Evolutionary conservation across 1,284 basidiomycete genomes (phyloP).

Genomic region (Neonothopanus nambi): DNA sequence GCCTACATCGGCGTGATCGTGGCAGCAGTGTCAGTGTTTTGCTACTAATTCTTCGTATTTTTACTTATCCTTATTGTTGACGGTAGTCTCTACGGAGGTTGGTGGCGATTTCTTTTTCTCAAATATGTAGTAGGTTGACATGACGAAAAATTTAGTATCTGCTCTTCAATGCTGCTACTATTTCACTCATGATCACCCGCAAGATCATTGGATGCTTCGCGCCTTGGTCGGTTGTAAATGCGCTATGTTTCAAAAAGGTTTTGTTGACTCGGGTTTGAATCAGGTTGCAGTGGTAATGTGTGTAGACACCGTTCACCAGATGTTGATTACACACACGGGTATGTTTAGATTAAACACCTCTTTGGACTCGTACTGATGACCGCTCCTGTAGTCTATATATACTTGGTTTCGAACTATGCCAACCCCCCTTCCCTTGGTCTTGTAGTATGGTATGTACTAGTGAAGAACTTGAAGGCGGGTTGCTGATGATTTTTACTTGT

Average conservation of each 20-base stretch:
- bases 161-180: slow-evolving; percentile 25
- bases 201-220: neutral
- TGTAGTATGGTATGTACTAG: slow-evolving; percentile 46
- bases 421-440: slow-evolving; percentile 32
- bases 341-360: slow-evolving; percentile 15
- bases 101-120: no score
- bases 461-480: neutral
- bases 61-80: no score
- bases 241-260: neutral
- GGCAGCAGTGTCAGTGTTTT: no score
- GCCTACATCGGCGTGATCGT: no score
- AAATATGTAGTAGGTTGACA: no score
- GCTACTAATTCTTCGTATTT: no score
- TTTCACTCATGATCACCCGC: slow-evolving; percentile 13
- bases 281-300: slow-evolving; percentile 48
- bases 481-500: neutral
- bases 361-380: neutral
- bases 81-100: no score
- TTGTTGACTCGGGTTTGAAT: neutral
- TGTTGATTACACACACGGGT: slow-evolving; percentile 56
- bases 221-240: neutral
- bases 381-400: slow-evolving; percentile 48
- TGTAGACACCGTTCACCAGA: slow-evolving; percentile 56
- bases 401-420: slow-evolving; percentile 51
- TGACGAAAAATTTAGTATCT: slow-evolving; percentile 15